These are phyloP conservation scores for Pichia paraexigua DNA, from an alignment of 805 yeast species.

Conservation along the genomic window DNA sequence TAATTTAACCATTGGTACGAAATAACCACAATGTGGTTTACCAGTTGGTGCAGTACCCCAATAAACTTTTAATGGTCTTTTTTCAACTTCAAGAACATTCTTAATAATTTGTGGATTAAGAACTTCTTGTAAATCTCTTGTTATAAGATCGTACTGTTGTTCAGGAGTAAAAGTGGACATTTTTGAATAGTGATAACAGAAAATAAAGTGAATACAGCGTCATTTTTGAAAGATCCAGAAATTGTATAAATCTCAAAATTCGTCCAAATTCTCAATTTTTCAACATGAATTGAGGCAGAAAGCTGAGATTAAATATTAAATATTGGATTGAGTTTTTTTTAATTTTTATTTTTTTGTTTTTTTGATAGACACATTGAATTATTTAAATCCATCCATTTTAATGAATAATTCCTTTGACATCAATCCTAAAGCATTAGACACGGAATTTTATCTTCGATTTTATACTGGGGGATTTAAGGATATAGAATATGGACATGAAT, in stretches of 20 bases:
- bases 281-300: neutral
- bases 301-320: neutral
- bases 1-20: slow-evolving; percentile 94
- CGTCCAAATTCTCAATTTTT: neutral
- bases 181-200: neutral
- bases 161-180: slow-evolving; percentile 39
- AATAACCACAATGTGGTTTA: slow-evolving; percentile 96
- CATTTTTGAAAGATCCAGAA: too few species aligned
- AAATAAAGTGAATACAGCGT: neutral
- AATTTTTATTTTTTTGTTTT: too few species aligned
- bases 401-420: slow-evolving; percentile 1
- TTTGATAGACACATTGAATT: too few species aligned
- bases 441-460: slow-evolving; percentile 31
- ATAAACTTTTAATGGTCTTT: slow-evolving; percentile 78
- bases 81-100: slow-evolving; percentile 69
- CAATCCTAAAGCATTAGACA: neutral
- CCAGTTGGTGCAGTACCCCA: slow-evolving; percentile 99
- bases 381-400: too few species aligned
- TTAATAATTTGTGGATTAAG: slow-evolving; percentile 82
- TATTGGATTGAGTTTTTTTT: too few species aligned
- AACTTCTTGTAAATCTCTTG: slow-evolving; percentile 85
- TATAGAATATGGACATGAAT: slow-evolving; percentile 36
- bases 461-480: slow-evolving; percentile 28
- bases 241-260: neutral
- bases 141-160: slow-evolving; percentile 66